A percentile compares a stretch with the other conserved stretches of the same genome.
Conservation (phyloP, 2,329 filamentous ascomycete genomes). For the Colletotrichum aenigma region DNA sequence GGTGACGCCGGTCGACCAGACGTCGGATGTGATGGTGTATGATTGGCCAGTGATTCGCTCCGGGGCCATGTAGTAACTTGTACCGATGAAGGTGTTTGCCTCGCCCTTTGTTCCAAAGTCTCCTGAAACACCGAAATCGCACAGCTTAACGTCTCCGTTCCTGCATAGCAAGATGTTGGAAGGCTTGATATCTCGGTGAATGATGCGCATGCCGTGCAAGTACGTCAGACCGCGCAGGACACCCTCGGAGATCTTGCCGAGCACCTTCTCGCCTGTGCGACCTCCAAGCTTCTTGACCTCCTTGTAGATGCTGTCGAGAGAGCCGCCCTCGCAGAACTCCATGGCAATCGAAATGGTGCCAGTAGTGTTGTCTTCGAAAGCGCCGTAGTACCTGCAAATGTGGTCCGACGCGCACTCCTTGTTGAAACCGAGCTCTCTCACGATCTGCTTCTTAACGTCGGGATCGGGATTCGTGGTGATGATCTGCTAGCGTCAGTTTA, state of each 20-base stretch:
- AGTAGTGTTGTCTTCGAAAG: constrained; percentile 94
- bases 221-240: constrained; percentile 94
- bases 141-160: constrained; percentile 93
- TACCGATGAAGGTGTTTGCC: constrained; percentile 98
- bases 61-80: constrained; percentile 98
- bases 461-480: constrained; percentile 98
- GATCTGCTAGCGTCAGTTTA: constrained; percentile 59
- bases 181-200: constrained; percentile 98
- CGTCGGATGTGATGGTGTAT: constrained; percentile 98
- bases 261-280: constrained; percentile 93
- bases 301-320: constrained; percentile 94
- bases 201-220: constrained; percentile 93
- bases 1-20: constrained; percentile 97
- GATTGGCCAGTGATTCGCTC: constrained; percentile 97
- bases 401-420: constrained; percentile 95
- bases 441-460: constrained; percentile 97
- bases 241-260: constrained; percentile 95
- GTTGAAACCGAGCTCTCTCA: constrained; percentile 96
- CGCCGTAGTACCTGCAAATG: constrained; percentile 97
- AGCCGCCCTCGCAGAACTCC: constrained; percentile 98
- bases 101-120: constrained; percentile 99
- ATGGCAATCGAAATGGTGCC: constrained; percentile 98
- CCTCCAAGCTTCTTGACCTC: constrained; percentile 96
- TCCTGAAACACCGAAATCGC: constrained; percentile 96
- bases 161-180: constrained; percentile 95